These are phyloP conservation scores for Cucurbita argyrosperma DNA, from an alignment of 306 rosid species.

Conservation along the genomic window DNA sequence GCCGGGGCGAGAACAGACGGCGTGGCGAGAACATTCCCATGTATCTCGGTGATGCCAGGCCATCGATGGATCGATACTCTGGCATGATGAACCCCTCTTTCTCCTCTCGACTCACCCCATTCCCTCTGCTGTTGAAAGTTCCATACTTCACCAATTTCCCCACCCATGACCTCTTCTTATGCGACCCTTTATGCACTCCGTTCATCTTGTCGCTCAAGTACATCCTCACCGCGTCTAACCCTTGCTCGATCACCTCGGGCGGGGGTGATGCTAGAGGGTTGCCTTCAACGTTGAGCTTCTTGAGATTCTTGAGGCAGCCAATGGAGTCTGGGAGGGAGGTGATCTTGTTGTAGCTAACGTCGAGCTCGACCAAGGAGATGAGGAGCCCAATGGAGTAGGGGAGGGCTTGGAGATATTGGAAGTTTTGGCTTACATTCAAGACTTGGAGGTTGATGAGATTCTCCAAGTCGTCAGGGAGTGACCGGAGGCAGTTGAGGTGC, in stretches of 20 bases:
- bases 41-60: slow-evolving; percentile 49
- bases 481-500: slow-evolving; percentile 60
- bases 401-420: slow-evolving; percentile 48
- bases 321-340: slow-evolving; percentile 50
- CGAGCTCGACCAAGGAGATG: slow-evolving; percentile 55
- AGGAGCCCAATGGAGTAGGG: slow-evolving; percentile 81
- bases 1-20: slow-evolving; percentile 62
- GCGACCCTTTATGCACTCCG: slow-evolving; percentile 17
- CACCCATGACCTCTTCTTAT: slow-evolving; percentile 54
- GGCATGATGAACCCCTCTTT: slow-evolving; percentile 31
- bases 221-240: slow-evolving; percentile 45
- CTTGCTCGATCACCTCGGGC: slow-evolving; percentile 38
- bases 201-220: slow-evolving; percentile 55
- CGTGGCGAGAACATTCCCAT: slow-evolving; percentile 77
- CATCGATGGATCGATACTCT: slow-evolving; percentile 37
- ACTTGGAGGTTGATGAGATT: slow-evolving; percentile 69
- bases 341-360: slow-evolving; percentile 71
- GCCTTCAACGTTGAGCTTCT: slow-evolving; percentile 56
- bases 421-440: slow-evolving; percentile 80
- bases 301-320: slow-evolving; percentile 56
- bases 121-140: slow-evolving; percentile 23
- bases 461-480: slow-evolving; percentile 65
- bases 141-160: slow-evolving; percentile 29
- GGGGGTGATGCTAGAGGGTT: slow-evolving; percentile 75
- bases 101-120: slow-evolving; percentile 16